phyloP scores from a whole-genome alignment of 768 basidiomycete genomes.

The Tylopilus sp. region DNA sequence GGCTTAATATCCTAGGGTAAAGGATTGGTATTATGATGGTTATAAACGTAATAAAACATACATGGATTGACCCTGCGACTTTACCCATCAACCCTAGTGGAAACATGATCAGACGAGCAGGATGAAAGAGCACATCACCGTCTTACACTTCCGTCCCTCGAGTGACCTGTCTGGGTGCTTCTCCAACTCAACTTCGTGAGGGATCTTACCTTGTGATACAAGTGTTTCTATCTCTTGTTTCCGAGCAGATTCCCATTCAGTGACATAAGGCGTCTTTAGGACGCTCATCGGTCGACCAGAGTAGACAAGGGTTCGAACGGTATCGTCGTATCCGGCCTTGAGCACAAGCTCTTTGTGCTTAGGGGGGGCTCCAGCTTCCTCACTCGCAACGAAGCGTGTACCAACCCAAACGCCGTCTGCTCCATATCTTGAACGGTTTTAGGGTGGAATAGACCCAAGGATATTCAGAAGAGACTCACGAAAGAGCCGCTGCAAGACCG shows the following conservation, averaged over 20 bases:
- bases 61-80: slow-evolving; percentile 68
- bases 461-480: slow-evolving; percentile 36
- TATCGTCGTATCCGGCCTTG: slow-evolving; percentile 74
- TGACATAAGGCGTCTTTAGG: slow-evolving; percentile 75
- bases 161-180: slow-evolving; percentile 63
- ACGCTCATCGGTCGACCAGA: slow-evolving; percentile 80
- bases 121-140: neutral
- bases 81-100: slow-evolving; percentile 71
- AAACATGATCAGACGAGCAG: slow-evolving; percentile 2
- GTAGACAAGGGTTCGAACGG: slow-evolving; percentile 67
- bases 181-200: slow-evolving; percentile 71
- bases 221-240: slow-evolving; percentile 57
- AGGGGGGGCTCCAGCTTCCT: slow-evolving; percentile 75
- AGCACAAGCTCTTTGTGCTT: slow-evolving; percentile 67
- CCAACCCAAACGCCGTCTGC: slow-evolving; percentile 88
- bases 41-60: slow-evolving; percentile 27
- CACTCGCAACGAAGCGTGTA: slow-evolving; percentile 81
- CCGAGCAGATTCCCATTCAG: slow-evolving; percentile 68
- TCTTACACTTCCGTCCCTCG: slow-evolving; percentile 58
- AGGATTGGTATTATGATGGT: slow-evolving; percentile 2
- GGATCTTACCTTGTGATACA: slow-evolving; percentile 62
- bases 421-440: slow-evolving; percentile 53
- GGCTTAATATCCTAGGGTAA: slow-evolving; percentile 67
- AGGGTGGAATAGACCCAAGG: neutral
- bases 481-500: slow-evolving; percentile 70